These are phyloP conservation scores for Thielaviopsis ethacetica DNA, from an alignment of 2,329 filamentous ascomycete genomes.

Conservation along the genomic window DNA sequence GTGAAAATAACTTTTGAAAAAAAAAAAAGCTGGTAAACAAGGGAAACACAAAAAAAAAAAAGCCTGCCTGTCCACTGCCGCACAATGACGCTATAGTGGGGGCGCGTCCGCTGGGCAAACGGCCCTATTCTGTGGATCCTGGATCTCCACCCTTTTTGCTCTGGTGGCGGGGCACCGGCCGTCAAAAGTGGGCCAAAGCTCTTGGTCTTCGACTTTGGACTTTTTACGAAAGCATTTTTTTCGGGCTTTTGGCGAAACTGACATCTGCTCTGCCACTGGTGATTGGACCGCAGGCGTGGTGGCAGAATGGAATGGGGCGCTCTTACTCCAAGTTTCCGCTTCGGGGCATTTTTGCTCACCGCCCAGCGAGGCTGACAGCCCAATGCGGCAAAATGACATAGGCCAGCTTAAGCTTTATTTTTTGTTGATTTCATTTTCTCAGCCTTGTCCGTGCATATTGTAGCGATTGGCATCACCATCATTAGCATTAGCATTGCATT, in stretches of 20 bases:
- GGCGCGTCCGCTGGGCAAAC: neutral
- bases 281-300: too few species aligned
- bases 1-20: neutral
- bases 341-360: neutral
- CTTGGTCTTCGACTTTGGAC: neutral
- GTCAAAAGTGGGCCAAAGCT: neutral
- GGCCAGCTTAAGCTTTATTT: neutral
- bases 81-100: slow-evolving; percentile 7
- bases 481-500: too few species aligned
- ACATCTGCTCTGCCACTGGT: too few species aligned
- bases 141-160: neutral
- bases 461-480: too few species aligned
- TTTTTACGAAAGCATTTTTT: too few species aligned
- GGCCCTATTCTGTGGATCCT: slow-evolving; percentile 7
- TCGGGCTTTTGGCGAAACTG: too few species aligned
- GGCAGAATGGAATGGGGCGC: too few species aligned
- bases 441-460: neutral
- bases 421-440: neutral
- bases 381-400: neutral
- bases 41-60: too few species aligned
- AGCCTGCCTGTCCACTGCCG: neutral
- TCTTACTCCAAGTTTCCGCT: too few species aligned
- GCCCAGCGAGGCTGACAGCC: neutral
- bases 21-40: too few species aligned
- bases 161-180: neutral